These are phyloP conservation scores for Penicillium sp. DNA, from an alignment of 2,329 filamentous ascomycete genomes.

Conservation along the genomic window DNA sequence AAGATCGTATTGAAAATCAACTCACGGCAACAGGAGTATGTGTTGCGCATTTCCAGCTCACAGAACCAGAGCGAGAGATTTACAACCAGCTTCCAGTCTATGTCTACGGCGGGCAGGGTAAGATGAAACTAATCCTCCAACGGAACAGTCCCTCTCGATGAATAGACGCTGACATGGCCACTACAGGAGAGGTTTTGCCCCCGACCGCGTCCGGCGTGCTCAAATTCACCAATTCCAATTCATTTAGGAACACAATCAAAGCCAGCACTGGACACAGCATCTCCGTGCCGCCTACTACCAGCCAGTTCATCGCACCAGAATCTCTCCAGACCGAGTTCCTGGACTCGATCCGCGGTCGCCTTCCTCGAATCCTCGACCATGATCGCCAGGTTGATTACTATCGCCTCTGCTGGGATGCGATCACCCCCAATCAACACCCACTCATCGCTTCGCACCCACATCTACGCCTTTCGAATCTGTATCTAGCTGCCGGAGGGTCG, in stretches of 20 bases:
- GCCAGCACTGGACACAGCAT: constrained; percentile 48
- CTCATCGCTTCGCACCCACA: constrained; percentile 52
- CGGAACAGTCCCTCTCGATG: no score
- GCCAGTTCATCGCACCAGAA: constrained; percentile 42
- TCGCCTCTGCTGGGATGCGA: constrained; percentile 54
- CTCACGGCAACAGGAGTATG: constrained; percentile 56
- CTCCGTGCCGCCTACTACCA: constrained; percentile 46
- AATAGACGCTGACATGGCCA: not conserved
- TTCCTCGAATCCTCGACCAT: constrained; percentile 27
- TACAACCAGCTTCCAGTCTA: constrained; percentile 52
- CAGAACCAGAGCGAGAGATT: constrained; percentile 45
- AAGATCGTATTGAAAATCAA: constrained; percentile 48
- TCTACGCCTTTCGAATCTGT: constrained; percentile 48
- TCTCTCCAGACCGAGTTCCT: constrained; percentile 42
- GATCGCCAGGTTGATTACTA: constrained; percentile 38
- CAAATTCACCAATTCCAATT: constrained; percentile 58
- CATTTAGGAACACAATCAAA: constrained; percentile 51
- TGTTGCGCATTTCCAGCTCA: constrained; percentile 53
- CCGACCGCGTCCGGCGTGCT: constrained; percentile 48
- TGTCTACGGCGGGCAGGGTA: constrained; percentile 43
- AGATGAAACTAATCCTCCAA: constrained; percentile 1
- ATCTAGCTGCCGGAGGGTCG: constrained; percentile 57
- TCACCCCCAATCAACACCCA: constrained; percentile 58
- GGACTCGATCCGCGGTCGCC: constrained; percentile 19
- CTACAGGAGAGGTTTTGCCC: constrained; percentile 43